These are phyloP conservation scores for Fimicolochytrium jonesii DNA, from an alignment of 192 early-diverging fungal species.

Conservation along the genomic window DNA sequence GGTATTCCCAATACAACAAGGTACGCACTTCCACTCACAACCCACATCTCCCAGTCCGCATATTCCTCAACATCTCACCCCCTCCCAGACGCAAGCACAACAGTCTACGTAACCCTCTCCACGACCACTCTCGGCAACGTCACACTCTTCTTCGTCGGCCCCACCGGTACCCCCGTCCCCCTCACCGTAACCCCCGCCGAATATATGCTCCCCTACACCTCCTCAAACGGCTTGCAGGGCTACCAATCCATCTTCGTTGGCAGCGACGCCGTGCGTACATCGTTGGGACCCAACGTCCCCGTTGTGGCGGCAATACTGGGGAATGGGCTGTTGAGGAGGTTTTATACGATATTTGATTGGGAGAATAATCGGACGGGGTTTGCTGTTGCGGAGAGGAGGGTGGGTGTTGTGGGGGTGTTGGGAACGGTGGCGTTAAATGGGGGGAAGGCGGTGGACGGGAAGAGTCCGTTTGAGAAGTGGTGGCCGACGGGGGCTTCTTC, in stretches of 20 bases:
- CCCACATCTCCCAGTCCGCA: too few species aligned
- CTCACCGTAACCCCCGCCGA: conserved; percentile 2
- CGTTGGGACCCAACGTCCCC: not conserved
- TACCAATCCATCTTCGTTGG: conserved; percentile 11
- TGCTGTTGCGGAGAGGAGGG: conserved; percentile 14
- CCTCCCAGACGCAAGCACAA: too few species aligned
- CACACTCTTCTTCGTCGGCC: conserved; percentile 2
- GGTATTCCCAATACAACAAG: too few species aligned
- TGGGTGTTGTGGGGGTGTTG: too few species aligned
- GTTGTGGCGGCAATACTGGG: conserved; percentile 28
- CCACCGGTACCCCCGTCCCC: not conserved
- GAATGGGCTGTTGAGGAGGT: conserved; percentile 29
- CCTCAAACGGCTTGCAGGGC: not conserved
- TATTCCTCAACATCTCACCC: too few species aligned
- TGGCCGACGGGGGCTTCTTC: too few species aligned
- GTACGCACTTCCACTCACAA: too few species aligned
- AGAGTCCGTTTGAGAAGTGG: too few species aligned
- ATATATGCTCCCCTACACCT: conserved; percentile 1
- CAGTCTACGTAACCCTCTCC: too few species aligned
- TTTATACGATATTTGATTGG: conserved; percentile 42
- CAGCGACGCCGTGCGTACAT: not conserved
- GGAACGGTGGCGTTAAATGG: too few species aligned
- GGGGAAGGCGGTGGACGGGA: too few species aligned
- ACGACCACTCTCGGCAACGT: not conserved
- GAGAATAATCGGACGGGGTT: conserved; percentile 22